Conservation (phyloP, 495 filamentous ascomycete genomes). For the Corynascus novoguineensis region DNA sequence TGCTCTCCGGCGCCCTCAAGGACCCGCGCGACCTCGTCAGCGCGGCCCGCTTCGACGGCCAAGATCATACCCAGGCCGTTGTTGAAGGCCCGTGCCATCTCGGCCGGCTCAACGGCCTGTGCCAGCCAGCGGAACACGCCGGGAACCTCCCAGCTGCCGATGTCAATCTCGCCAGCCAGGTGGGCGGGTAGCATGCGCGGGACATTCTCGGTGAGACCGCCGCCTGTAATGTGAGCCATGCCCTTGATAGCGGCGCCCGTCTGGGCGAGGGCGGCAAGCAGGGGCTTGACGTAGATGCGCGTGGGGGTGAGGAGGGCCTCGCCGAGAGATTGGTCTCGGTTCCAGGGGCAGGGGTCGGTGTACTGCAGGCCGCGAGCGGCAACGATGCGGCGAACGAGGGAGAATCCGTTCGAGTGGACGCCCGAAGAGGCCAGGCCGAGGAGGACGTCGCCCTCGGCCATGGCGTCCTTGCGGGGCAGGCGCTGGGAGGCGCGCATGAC, state of each 20-base stretch:
- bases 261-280: slow-evolving; percentile 58
- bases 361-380: slow-evolving; percentile 63
- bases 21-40: slow-evolving; percentile 45
- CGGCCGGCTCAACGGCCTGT: slow-evolving; percentile 58
- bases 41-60: slow-evolving; percentile 59
- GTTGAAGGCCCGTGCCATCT: slow-evolving; percentile 93
- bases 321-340: slow-evolving; percentile 50
- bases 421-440: slow-evolving; percentile 79
- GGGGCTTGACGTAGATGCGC: slow-evolving; percentile 69
- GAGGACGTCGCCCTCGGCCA: slow-evolving; percentile 76
- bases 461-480: slow-evolving; percentile 68
- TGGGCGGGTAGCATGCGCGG: slow-evolving; percentile 80
- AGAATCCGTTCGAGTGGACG: slow-evolving; percentile 93
- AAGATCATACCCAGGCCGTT: slow-evolving; percentile 89
- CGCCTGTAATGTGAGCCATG: slow-evolving; percentile 93
- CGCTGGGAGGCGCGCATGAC: slow-evolving; percentile 64
- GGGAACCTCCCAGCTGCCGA: slow-evolving; percentile 62
- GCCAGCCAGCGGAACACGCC: slow-evolving; percentile 82
- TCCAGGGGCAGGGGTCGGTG: slow-evolving; percentile 69
- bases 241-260: slow-evolving; percentile 57
- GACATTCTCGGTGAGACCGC: slow-evolving; percentile 86
- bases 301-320: slow-evolving; percentile 72
- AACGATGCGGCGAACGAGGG: slow-evolving; percentile 82
- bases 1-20: slow-evolving; percentile 66
- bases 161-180: slow-evolving; percentile 73